Evolutionary conservation across 202 grass and related monocot genomes (phyloP).

Genomic region (Setaria viridis): DNA sequence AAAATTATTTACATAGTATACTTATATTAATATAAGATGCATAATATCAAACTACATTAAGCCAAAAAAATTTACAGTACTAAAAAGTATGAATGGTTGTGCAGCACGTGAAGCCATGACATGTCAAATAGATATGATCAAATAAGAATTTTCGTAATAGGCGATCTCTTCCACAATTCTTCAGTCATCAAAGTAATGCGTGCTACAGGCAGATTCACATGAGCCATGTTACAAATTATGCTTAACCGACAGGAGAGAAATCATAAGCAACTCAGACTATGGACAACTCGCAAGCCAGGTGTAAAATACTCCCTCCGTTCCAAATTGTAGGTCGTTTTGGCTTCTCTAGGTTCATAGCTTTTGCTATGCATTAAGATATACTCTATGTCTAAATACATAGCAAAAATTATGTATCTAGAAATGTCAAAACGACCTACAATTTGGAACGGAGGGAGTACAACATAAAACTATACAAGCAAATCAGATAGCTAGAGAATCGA

Average conservation of each 20-base stretch:
- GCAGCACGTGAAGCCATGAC: not conserved
- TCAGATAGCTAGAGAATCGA: not conserved
- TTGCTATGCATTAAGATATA: too few species aligned
- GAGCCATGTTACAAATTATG: not conserved
- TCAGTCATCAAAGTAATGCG: not conserved
- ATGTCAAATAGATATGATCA: not conserved
- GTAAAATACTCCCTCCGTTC: too few species aligned
- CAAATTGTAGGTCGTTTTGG: too few species aligned
- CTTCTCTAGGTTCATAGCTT: too few species aligned
- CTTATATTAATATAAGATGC: not conserved
- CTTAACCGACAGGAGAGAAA: not conserved
- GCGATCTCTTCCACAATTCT: not conserved
- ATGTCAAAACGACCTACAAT: too few species aligned
- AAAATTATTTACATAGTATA: constrained; percentile 4
- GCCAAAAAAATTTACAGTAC: not conserved
- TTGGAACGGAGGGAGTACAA: too few species aligned
- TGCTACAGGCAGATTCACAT: not conserved
- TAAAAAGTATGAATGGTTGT: not conserved
- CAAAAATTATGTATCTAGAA: too few species aligned
- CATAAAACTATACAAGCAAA: not conserved
- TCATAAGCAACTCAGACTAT: not conserved
- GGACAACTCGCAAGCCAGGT: not conserved
- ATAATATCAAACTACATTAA: constrained; percentile 10
- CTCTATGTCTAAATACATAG: too few species aligned
- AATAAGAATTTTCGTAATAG: constrained; percentile 1